Evolutionary conservation across 2,329 filamentous ascomycete genomes (phyloP).

Genomic region (Talaromyces amestolkiae): DNA sequence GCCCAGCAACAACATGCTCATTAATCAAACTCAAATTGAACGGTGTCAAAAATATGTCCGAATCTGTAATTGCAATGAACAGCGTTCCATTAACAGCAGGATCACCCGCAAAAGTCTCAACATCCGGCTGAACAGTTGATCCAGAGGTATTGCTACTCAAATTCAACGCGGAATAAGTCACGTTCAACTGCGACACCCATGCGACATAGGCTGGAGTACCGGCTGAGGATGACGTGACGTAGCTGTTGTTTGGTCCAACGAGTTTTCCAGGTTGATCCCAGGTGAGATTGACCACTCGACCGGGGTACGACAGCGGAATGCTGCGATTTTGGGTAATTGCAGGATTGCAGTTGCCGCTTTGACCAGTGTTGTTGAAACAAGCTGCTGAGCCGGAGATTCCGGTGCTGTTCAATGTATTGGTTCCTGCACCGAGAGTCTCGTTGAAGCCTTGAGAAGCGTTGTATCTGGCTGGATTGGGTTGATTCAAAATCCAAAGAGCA

Average conservation of each 20-base stretch:
- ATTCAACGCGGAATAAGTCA: conserved; percentile 66
- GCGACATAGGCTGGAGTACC: conserved; percentile 63
- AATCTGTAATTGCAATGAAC: conserved; percentile 73
- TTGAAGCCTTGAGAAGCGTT: conserved; percentile 61
- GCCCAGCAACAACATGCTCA: conserved; percentile 67
- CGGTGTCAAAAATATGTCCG: conserved; percentile 65
- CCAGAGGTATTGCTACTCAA: conserved; percentile 52
- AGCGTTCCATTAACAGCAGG: conserved; percentile 74
- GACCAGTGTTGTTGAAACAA: conserved; percentile 58
- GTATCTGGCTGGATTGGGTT: conserved; percentile 69
- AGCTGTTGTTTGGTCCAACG: conserved; percentile 79
- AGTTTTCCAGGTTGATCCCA: conserved; percentile 70
- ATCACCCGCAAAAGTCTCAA: conserved; percentile 65
- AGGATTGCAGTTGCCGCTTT: conserved; percentile 55
- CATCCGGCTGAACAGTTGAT: conserved; percentile 70
- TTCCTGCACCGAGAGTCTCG: conserved; percentile 54
- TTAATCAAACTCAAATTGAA: conserved; percentile 75
- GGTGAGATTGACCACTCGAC: conserved; percentile 65
- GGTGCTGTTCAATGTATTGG: conserved; percentile 34
- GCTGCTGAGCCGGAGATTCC: conserved; percentile 46
- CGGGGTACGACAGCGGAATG: conserved; percentile 70
- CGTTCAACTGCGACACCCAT: conserved; percentile 75
- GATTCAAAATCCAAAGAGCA: conserved; percentile 66
- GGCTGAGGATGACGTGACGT: conserved; percentile 63
- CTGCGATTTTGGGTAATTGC: conserved; percentile 67